Conservation (phyloP, 2,329 filamentous ascomycete genomes). For the Xylaria sp. region DNA sequence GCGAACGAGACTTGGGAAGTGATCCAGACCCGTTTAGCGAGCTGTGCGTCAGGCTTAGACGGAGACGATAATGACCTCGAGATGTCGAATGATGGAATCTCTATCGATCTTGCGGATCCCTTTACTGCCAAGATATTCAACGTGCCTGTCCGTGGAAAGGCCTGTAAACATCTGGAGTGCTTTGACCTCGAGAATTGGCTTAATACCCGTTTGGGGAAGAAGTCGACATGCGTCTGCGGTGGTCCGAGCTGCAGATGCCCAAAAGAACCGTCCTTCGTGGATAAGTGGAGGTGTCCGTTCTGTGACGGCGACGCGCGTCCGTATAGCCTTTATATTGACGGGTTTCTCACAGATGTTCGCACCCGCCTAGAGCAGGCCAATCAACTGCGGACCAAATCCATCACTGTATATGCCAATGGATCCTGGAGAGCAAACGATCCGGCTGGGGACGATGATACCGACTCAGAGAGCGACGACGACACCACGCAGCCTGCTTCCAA, state of each 20-base stretch:
- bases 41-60: slow-evolving; percentile 35
- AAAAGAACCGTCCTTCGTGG: slow-evolving; percentile 61
- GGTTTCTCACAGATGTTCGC: slow-evolving; percentile 71
- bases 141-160: slow-evolving; percentile 71
- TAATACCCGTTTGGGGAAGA: slow-evolving; percentile 62
- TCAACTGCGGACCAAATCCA: slow-evolving; percentile 60
- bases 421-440: slow-evolving; percentile 61
- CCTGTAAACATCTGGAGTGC: slow-evolving; percentile 81
- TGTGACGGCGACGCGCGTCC: slow-evolving; percentile 81
- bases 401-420: slow-evolving; percentile 68
- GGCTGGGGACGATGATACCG: slow-evolving; percentile 42
- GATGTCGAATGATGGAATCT: slow-evolving; percentile 62
- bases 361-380: slow-evolving; percentile 55
- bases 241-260: slow-evolving; percentile 46
- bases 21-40: slow-evolving; percentile 58
- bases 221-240: slow-evolving; percentile 43
- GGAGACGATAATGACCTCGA: slow-evolving; percentile 67
- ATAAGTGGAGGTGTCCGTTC: slow-evolving; percentile 87
- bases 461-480: slow-evolving; percentile 41
- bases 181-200: slow-evolving; percentile 90
- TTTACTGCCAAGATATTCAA: slow-evolving; percentile 70
- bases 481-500: too few species aligned
- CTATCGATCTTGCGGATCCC: slow-evolving; percentile 69
- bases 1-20: slow-evolving; percentile 57
- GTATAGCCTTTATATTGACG: slow-evolving; percentile 71